phyloP scores from a whole-genome alignment of 352 stramenopile genomes.

The Pythium periplocum region DNA sequence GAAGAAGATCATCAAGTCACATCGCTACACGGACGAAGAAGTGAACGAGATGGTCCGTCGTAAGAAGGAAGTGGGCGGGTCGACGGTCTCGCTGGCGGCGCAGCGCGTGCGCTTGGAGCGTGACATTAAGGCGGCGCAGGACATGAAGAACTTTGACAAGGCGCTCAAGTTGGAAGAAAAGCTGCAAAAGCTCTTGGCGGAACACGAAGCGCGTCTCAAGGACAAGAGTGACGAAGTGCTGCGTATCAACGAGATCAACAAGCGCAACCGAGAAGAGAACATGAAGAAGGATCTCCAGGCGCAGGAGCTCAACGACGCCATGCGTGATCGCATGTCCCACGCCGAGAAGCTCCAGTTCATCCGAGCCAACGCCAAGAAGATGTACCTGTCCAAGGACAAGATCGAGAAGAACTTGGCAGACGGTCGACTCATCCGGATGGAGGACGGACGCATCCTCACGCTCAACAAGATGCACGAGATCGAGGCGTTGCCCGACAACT shows the following conservation, averaged over 20 bases:
- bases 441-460: constrained; percentile 78
- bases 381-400: constrained; percentile 80
- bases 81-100: constrained; percentile 63
- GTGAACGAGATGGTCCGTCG: constrained; percentile 77
- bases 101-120: constrained; percentile 77
- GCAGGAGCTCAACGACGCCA: constrained; percentile 60
- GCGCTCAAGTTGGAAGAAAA: constrained; percentile 64
- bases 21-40: constrained; percentile 76
- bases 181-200: constrained; percentile 49
- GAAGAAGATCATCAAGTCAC: constrained; percentile 59
- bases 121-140: constrained; percentile 67
- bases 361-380: constrained; percentile 76
- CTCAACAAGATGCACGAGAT: constrained; percentile 83
- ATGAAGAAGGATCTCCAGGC: constrained; percentile 79
- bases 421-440: constrained; percentile 61
- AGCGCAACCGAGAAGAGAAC: constrained; percentile 75
- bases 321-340: constrained; percentile 77
- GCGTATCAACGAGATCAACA: constrained; percentile 85
- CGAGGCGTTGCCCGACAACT: constrained; percentile 74
- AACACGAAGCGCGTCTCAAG: constrained; percentile 67
- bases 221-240: constrained; percentile 78
- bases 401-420: constrained; percentile 78
- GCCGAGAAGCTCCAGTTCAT: constrained; percentile 82
- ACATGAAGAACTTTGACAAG: constrained; percentile 87
- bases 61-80: constrained; percentile 58